phyloP scores from a whole-genome alignment of 495 filamentous ascomycete species.

The Aspergillus coremiiformis region DNA sequence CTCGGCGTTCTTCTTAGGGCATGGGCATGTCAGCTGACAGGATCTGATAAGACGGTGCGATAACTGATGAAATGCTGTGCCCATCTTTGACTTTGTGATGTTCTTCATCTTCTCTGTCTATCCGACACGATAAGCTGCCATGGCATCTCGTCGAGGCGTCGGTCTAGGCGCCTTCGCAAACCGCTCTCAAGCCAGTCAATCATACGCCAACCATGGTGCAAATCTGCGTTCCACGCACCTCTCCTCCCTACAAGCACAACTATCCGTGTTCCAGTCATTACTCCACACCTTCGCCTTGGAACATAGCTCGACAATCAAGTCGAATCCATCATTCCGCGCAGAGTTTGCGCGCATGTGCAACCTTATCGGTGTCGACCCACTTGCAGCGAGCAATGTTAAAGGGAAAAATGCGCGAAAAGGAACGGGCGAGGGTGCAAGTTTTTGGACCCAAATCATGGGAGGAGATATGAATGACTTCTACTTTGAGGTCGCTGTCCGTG shows the following conservation, averaged over 20 bases:
- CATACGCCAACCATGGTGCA: slow-evolving; percentile 82
- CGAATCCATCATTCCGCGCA: slow-evolving; percentile 86
- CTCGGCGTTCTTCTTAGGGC: slow-evolving; percentile 28
- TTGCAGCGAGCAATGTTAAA: slow-evolving; percentile 63
- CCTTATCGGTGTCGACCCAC: slow-evolving; percentile 90
- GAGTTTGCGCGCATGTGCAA: slow-evolving; percentile 99
- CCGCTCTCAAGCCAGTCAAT: slow-evolving; percentile 66
- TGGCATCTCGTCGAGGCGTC: slow-evolving; percentile 57
- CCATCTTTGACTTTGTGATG: neutral
- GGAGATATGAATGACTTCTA: slow-evolving; percentile 95
- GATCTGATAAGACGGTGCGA: slow-evolving; percentile 1
- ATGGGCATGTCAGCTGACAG: slow-evolving; percentile 5
- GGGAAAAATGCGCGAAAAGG: slow-evolving; percentile 41
- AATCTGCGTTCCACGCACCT: slow-evolving; percentile 74
- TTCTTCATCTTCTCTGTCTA: slow-evolving; percentile 4
- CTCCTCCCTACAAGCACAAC: slow-evolving; percentile 78
- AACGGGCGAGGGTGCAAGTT: slow-evolving; percentile 48
- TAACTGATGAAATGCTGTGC: neutral
- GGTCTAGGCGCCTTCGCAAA: slow-evolving; percentile 89
- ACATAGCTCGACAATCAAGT: slow-evolving; percentile 90
- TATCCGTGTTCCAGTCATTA: slow-evolving; percentile 88
- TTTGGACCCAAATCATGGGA: slow-evolving; percentile 91
- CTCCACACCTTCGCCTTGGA: slow-evolving; percentile 91
- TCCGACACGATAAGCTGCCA: slow-evolving; percentile 12
- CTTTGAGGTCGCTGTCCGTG: slow-evolving; percentile 87